Evolutionary conservation across 1,139 yeast species (phyloP).

Genomic region (Petasospora rhodanensis): DNA sequence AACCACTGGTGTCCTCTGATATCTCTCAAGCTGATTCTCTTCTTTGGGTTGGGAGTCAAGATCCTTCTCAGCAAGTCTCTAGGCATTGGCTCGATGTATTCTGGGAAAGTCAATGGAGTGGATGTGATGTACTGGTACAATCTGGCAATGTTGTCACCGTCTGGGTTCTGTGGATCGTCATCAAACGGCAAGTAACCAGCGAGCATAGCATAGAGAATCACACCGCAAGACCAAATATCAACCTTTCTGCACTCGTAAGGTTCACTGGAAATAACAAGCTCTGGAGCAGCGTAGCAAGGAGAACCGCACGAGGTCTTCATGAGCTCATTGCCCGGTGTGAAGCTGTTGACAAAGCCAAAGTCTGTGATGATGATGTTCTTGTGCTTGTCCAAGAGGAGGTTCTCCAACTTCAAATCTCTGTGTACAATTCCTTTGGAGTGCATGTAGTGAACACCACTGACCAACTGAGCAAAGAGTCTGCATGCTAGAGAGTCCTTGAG

Average conservation of each 20-base stretch:
- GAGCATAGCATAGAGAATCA: conserved; percentile 91
- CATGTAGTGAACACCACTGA: conserved; percentile 88
- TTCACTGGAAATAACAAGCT: conserved; percentile 78
- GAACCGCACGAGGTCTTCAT: conserved; percentile 98
- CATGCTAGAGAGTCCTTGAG: conserved; percentile 85
- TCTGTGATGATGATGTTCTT: conserved; percentile 72
- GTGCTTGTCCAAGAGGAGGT: conserved; percentile 55
- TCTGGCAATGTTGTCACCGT: conserved; percentile 89
- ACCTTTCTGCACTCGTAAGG: conserved; percentile 94
- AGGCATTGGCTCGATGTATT: conserved; percentile 85
- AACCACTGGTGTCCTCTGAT: conserved; percentile 87
- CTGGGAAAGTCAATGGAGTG: conserved; percentile 93
- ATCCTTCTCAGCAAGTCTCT: conserved; percentile 85
- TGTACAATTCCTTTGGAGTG: conserved; percentile 87
- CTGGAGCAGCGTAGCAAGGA: conserved; percentile 99
- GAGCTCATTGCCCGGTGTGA: conserved; percentile 61
- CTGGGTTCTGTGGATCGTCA: conserved; percentile 95
- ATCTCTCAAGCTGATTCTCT: conserved; percentile 62
- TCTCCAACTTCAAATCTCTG: conserved; percentile 91
- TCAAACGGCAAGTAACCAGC: conserved; percentile 98
- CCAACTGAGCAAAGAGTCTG: conserved; percentile 83
- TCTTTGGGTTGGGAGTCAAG: conserved; percentile 80
- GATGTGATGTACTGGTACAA: conserved; percentile 87
- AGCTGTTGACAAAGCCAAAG: conserved; percentile 90
- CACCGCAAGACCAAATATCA: conserved; percentile 97